A percentile compares a stretch with the other conserved stretches of the same genome.
These are phyloP conservation scores for Leishmania amazonensis DNA, from an alignment of 208 protist species.

Conservation along the genomic window DNA sequence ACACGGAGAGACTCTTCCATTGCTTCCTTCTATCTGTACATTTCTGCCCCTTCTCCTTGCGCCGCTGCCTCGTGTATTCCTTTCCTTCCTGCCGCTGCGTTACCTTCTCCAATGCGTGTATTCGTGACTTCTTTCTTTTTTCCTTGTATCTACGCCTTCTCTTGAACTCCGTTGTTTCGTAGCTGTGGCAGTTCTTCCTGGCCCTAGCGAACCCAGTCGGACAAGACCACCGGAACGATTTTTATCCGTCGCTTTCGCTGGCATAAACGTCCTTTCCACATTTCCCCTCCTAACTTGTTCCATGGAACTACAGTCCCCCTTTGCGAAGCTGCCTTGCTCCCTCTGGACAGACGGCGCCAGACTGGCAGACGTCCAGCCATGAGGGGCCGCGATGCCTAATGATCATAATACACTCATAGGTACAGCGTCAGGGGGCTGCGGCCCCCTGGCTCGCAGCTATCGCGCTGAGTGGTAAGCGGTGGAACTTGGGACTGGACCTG, in stretches of 20 bases:
- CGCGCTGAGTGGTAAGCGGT: not conserved
- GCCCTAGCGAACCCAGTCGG: too few relatives aligned
- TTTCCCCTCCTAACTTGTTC: not conserved
- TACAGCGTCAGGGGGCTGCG: not conserved
- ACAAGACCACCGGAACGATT: too few relatives aligned
- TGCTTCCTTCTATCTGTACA: not conserved
- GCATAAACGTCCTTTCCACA: not conserved
- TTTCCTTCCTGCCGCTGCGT: too few relatives aligned
- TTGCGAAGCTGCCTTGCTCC: not conserved
- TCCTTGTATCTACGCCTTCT: conserved; percentile 4
- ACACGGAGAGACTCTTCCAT: not conserved
- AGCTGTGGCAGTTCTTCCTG: not conserved
- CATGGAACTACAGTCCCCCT: not conserved
- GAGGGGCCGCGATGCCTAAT: not conserved
- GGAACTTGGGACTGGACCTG: not conserved
- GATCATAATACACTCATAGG: not conserved
- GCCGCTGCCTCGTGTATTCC: too few relatives aligned
- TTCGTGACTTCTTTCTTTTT: not conserved
- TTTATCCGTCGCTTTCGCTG: too few relatives aligned
- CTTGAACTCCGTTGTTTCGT: not conserved
- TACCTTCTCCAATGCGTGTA: too few relatives aligned
- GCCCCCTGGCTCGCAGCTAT: not conserved
- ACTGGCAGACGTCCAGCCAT: too few relatives aligned
- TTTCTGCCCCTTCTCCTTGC: not conserved
- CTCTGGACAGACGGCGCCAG: not conserved